phyloP scores from a whole-genome alignment of 192 early-diverging fungal species.

The Podochytrium sp. region DNA sequence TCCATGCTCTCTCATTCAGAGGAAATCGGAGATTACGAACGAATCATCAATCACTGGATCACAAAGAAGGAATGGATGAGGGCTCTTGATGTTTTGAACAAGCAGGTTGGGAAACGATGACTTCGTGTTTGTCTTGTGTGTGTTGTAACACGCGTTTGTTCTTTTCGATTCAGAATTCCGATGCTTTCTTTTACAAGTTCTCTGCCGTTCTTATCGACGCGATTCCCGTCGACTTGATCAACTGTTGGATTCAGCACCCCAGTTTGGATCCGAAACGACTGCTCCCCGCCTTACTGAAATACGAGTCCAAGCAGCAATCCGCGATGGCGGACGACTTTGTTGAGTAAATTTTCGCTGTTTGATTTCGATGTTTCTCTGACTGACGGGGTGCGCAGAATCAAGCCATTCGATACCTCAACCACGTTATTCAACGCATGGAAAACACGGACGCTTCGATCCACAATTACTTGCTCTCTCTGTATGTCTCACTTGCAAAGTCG shows the following conservation, averaged over 20 bases:
- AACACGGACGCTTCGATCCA: constrained; percentile 90
- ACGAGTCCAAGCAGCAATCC: constrained; percentile 57
- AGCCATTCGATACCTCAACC: constrained; percentile 85
- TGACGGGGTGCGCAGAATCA: constrained; percentile 84
- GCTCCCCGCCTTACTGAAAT: constrained; percentile 87
- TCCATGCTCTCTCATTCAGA: constrained; percentile 71
- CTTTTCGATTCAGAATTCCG: constrained; percentile 52
- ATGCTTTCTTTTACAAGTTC: constrained; percentile 88
- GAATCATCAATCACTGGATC: constrained; percentile 84
- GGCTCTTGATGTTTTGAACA: constrained; percentile 78
- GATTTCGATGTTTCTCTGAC: too few species aligned
- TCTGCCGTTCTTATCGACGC: constrained; percentile 84
- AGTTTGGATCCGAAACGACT: constrained; percentile 81
- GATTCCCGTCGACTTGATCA: constrained; percentile 82
- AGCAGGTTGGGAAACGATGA: constrained; percentile 59
- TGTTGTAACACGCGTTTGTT: constrained; percentile 16
- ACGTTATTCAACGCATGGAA: constrained; percentile 73
- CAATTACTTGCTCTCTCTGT: constrained; percentile 87
- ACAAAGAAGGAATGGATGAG: constrained; percentile 73
- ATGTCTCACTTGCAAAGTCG: constrained; percentile 65
- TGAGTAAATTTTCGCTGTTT: background rate
- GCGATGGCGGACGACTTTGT: background rate
- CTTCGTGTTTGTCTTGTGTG: constrained; percentile 2
- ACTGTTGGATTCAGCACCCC: constrained; percentile 83
- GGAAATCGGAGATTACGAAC: constrained; percentile 84